Percentiles rank a stretch among this genome's conserved stretches.
Conservation (phyloP, 2,329 filamentous ascomycete species). For the Aspergillus luchuensis region DNA sequence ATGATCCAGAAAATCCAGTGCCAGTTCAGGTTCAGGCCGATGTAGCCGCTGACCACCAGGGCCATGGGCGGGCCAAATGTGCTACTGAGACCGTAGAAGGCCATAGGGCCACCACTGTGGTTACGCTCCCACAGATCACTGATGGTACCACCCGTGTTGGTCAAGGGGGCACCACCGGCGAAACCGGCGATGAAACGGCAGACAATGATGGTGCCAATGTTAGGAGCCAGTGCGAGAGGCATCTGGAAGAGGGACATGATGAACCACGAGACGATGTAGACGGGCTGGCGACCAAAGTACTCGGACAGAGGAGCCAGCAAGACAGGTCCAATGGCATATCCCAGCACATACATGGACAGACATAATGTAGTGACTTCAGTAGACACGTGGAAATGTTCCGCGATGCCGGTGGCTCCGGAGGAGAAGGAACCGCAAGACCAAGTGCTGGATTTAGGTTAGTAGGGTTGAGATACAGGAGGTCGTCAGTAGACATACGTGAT, state of each 20-base stretch:
- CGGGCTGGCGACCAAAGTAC: constrained; percentile 38
- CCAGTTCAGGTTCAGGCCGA: constrained; percentile 24
- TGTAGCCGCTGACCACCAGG: constrained; percentile 38
- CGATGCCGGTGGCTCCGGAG: constrained; percentile 30
- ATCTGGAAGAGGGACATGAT: constrained; percentile 35
- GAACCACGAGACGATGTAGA: constrained; percentile 38
- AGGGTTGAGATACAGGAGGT: background rate
- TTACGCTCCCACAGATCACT: constrained; percentile 38
- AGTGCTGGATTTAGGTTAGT: constrained; percentile 17
- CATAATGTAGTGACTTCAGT: constrained; percentile 35
- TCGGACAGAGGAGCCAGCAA: constrained; percentile 39
- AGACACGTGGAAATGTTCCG: constrained; percentile 31
- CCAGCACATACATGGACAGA: constrained; percentile 35
- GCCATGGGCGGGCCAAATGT: constrained; percentile 41
- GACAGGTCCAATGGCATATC: constrained; percentile 32
- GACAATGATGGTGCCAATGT: constrained; percentile 34
- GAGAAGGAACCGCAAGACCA: constrained; percentile 34
- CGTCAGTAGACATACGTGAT: constrained; percentile 24
- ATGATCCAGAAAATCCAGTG: constrained; percentile 64
- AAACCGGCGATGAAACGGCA: constrained; percentile 33
- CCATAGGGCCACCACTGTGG: constrained; percentile 35
- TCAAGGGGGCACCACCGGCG: constrained; percentile 36
- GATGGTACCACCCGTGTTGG: constrained; percentile 35
- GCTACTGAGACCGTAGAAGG: constrained; percentile 38
- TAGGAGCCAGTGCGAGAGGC: constrained; percentile 30